Base-by-base conservation (phyloP, 2,329 filamentous ascomycete genomes). In the Fusarium sp. region DNA sequence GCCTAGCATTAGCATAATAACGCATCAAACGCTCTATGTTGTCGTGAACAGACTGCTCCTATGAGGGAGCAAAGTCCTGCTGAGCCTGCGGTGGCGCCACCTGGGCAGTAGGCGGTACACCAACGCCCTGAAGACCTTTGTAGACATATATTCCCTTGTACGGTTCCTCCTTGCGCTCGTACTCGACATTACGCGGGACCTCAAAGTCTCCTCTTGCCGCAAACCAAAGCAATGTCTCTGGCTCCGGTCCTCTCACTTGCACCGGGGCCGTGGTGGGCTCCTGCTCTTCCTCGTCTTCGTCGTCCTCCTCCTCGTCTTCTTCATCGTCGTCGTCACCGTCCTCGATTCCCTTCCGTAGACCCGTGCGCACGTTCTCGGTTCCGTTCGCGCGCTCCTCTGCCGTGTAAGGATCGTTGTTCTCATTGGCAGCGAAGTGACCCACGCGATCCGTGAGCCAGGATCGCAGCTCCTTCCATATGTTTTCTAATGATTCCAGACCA, bases 321-420 rank as follows among this genome's bases (percentile, higher is more conserved):
- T 87, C 85, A 2, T 90, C 89, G 4, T 87, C 87, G 0, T 85
- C 83, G 1, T 83, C 82, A 1, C 85, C 83, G 24, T 86, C 84
- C 51, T 86, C 85, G 15, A 89, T 74, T 5, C 79, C 83, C 71
- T 88, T 85, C 76, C 80, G 86, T 76, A 96, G 79, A 0, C 93
- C 93, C 1, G 92, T 95, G 40, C 90, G 85, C 47, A 95, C 91
- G 73, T 89, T 91, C 75, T 92, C 87, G 14, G 91, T 79, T 9
- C 92, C 93, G 63, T 78, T 71, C 63, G 87, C 88, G 54, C 87
- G 85, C 82, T 96, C 93, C 73, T 91, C 90, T 6, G 88, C 83
- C 3, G 92, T 95, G 78, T 90, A 96, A 60, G 90, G 85, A 59
- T 92, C 90, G n/a, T 76, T 77, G 0, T 83, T 83, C 68, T 83